Conservation (phyloP, 805 yeast species). For the Ogataea paraovalis region DNA sequence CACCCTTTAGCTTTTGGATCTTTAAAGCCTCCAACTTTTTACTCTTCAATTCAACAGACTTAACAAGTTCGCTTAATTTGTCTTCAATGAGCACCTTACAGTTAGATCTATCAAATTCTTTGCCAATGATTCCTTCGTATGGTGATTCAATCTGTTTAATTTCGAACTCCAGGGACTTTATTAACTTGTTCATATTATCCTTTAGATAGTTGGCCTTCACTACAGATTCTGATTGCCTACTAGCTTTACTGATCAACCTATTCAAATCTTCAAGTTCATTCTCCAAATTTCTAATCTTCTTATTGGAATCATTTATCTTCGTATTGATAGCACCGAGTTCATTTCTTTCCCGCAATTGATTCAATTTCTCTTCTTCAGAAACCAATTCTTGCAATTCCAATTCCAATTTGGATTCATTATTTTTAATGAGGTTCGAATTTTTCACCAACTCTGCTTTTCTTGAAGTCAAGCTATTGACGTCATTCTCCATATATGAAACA, state of each 20-base stretch:
- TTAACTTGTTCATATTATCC: slow-evolving; percentile 4
- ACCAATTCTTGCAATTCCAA: slow-evolving; percentile 41
- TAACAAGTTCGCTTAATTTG: background rate
- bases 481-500: slow-evolving; percentile 37
- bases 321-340: slow-evolving; percentile 28
- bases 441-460: slow-evolving; percentile 35
- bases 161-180: background rate
- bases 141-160: background rate
- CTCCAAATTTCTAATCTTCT: slow-evolving; percentile 35
- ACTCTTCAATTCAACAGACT: background rate
- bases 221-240: slow-evolving; percentile 53
- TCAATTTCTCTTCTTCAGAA: slow-evolving; percentile 34
- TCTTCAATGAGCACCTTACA: background rate
- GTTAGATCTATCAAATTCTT: background rate
- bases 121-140: slow-evolving; percentile 3
- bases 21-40: slow-evolving; percentile 1
- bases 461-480: slow-evolving; percentile 34
- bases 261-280: slow-evolving; percentile 49
- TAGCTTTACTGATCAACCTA: slow-evolving; percentile 45
- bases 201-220: slow-evolving; percentile 42
- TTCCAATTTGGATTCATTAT: slow-evolving; percentile 45
- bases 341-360: slow-evolving; percentile 26
- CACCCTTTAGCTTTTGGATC: slow-evolving; percentile 4
- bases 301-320: slow-evolving; percentile 37
- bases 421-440: slow-evolving; percentile 35